These are phyloP conservation scores for Euphorbia schlechtendalii DNA, from an alignment of 441 rosid species.

Conservation along the genomic window DNA sequence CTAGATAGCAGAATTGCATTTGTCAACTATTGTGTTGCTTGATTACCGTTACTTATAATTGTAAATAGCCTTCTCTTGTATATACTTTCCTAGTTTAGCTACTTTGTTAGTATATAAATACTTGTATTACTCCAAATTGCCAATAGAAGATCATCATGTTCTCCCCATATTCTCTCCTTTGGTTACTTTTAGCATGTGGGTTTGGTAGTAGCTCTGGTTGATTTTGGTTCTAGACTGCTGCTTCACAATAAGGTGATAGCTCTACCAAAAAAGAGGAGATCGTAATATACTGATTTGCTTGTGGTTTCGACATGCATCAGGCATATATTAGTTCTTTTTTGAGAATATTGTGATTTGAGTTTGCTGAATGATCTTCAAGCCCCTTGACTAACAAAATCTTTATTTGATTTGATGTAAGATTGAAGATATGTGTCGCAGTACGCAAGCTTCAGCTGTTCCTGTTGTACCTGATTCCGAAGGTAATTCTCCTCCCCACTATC, in stretches of 20 bases:
- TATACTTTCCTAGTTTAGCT: background rate
- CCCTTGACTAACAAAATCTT: slow-evolving; percentile 9
- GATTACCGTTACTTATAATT: background rate
- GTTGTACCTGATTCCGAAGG: slow-evolving; percentile 92
- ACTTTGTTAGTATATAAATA: background rate
- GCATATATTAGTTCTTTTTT: background rate
- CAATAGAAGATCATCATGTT: background rate
- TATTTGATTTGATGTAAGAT: slow-evolving; percentile 40
- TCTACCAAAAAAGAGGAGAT: background rate
- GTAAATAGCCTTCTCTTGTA: background rate
- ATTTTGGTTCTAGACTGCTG: background rate
- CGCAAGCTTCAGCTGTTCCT: slow-evolving; percentile 78
- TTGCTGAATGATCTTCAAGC: slow-evolving; percentile 15
- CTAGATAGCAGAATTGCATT: no score
- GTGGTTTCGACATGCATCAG: background rate
- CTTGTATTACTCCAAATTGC: background rate
- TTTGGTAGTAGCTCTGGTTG: background rate
- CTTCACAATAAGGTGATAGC: slow-evolving; percentile 3
- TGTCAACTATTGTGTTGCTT: background rate
- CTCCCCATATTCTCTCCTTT: background rate
- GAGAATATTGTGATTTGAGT: background rate
- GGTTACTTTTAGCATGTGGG: background rate
- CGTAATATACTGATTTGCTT: background rate
- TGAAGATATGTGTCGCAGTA: slow-evolving; percentile 76
- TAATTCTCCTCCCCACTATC: slow-evolving; percentile 16